phyloP scores from a whole-genome alignment of 2,329 filamentous ascomycete genomes.

The Monosporascus ibericus region DNA sequence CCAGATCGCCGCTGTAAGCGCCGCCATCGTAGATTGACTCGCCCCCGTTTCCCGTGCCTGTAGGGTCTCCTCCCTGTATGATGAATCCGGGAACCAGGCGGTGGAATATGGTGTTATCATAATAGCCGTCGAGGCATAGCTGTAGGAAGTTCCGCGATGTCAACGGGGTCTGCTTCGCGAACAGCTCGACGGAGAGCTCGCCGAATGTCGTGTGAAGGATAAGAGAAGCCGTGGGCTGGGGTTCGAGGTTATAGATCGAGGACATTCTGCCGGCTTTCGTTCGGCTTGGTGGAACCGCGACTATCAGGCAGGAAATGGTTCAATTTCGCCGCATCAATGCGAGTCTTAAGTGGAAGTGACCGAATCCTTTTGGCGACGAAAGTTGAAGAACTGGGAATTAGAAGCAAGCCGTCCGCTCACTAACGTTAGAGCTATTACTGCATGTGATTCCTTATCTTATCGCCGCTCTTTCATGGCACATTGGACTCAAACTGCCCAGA shows the following conservation, averaged over 20 bases:
- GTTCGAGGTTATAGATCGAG: constrained; percentile 87
- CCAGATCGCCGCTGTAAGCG: constrained; percentile 64
- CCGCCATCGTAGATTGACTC: constrained; percentile 89
- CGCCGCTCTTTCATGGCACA: too few species aligned
- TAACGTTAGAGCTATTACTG: too few species aligned
- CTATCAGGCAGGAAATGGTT: too few species aligned
- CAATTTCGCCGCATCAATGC: too few species aligned
- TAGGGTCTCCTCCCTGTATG: constrained; percentile 90
- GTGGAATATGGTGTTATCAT: constrained; percentile 90
- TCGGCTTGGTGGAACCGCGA: too few species aligned
- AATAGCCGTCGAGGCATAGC: constrained; percentile 91
- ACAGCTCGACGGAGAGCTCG: constrained; percentile 86
- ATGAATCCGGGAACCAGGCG: constrained; percentile 88
- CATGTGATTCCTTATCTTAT: too few species aligned
- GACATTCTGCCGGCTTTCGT: constrained; percentile 55
- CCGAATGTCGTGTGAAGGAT: constrained; percentile 86
- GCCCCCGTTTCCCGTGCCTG: constrained; percentile 84
- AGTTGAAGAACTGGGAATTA: too few species aligned
- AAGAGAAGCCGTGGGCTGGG: constrained; percentile 86
- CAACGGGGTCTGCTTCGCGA: constrained; percentile 88
- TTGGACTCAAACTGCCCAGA: too few species aligned
- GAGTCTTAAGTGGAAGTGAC: too few species aligned
- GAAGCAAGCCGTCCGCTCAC: too few species aligned
- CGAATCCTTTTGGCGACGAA: too few species aligned
- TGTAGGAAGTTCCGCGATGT: constrained; percentile 95